Evolutionary conservation across 495 filamentous ascomycete species (phyloP), one percentile per base, ranked within the genome.

Genomic region (Lineolata rhizophorae): DNA sequence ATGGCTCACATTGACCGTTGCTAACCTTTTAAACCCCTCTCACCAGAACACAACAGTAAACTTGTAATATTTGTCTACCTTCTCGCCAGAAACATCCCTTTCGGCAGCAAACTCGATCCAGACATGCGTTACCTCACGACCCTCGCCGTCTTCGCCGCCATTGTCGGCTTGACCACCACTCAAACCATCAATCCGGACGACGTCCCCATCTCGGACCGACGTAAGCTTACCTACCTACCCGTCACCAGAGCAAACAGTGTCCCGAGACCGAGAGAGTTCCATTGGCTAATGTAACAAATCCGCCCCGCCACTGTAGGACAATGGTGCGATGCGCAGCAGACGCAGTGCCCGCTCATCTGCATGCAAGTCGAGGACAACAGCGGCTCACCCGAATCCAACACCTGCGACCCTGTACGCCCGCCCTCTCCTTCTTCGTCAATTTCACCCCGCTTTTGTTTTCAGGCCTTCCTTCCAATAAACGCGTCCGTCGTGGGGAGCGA

Each of bases 281-380:
- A n/a, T n/a, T n/a, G n/a, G n/a, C n/a, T n/a, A n/a, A n/a, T n/a
- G n/a, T n/a, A n/a, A n/a, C n/a, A n/a, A n/a, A n/a, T n/a, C n/a
- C n/a, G n/a, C n/a, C n/a, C n/a, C n/a, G n/a, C n/a, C n/a, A n/a
- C n/a, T n/a, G 31, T 33, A 78, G 72, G 61, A 20, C 51, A 54
- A 25, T 90, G 80, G 80, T 90, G 80, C 50, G 35, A 48, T 11
- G 53, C 63, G 35, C 74, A 90, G 49, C 58, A 51, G 30, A 63
- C 65, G 28, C 54, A 64, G 30, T 90, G 80, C 49, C 77, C 77
- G 4, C 57, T 80, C 34, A 68, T 93, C 44, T 93, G 83, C 56
- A 56, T 74, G 25, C 76, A 91, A 43, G 47, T 65, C 17, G 50
- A 60, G 15, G 64, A 58, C 33, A 45, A 65, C 9, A 52, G 59